These are phyloP conservation scores for Kandelia obovata DNA, from an alignment of 345 rosid genomes.

Conservation along the genomic window DNA sequence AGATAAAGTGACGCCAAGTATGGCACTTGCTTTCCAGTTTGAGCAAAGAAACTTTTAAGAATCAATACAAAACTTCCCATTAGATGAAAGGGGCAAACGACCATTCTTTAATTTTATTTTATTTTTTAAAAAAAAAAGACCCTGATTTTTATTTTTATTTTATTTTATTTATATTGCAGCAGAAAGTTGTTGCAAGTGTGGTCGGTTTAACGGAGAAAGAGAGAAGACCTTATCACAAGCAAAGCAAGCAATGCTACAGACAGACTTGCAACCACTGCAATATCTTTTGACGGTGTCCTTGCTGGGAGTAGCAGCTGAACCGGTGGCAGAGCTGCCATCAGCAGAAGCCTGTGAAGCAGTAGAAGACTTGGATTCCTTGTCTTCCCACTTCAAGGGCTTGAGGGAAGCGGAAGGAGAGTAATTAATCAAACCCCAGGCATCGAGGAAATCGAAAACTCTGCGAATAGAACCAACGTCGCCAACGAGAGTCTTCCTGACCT, in stretches of 20 bases:
- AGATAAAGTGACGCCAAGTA: too few species aligned
- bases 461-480: conserved; percentile 88
- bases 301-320: conserved; percentile 20
- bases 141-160: too few species aligned
- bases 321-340: conserved; percentile 15
- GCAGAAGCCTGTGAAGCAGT: conserved; percentile 16
- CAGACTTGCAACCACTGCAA: conserved; percentile 75
- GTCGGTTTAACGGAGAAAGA: background rate
- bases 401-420: conserved; percentile 42
- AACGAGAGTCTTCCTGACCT: conserved; percentile 67
- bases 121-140: too few species aligned
- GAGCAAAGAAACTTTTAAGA: too few species aligned
- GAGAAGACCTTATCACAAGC: conserved; percentile 69
- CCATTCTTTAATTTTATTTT: too few species aligned
- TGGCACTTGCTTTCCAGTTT: too few species aligned
- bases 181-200: too few species aligned
- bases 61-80: too few species aligned
- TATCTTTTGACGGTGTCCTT: conserved; percentile 54
- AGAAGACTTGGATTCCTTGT: conserved; percentile 58
- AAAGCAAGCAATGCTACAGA: conserved; percentile 87
- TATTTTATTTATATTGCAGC: too few species aligned
- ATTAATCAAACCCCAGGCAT: conserved; percentile 84
- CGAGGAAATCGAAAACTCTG: conserved; percentile 88
- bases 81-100: too few species aligned
- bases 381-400: conserved; percentile 88